These are phyloP conservation scores for Trametes hirsuta DNA, from an alignment of 1,284 basidiomycete species.

Conservation along the genomic window DNA sequence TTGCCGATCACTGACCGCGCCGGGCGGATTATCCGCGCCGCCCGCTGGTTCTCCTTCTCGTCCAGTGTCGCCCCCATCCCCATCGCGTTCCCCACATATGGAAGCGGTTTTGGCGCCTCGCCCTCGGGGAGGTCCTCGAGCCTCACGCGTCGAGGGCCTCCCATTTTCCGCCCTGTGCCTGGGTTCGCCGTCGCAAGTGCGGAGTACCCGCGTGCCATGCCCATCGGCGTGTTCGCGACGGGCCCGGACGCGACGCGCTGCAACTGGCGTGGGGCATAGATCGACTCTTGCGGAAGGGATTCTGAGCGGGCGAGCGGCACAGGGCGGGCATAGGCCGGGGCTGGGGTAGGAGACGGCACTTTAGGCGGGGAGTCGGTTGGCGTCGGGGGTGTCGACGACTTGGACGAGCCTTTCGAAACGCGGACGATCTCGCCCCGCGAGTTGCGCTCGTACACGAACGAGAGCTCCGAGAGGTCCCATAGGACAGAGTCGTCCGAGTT, in stretches of 20 bases:
- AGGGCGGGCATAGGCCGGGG: constrained; percentile 36
- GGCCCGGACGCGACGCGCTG: constrained; percentile 66
- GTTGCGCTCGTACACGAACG: constrained; percentile 69
- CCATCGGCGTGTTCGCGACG: constrained; percentile 34
- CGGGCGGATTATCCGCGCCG: constrained; percentile 16
- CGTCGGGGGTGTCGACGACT: constrained; percentile 43
- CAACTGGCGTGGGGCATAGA: constrained; percentile 49
- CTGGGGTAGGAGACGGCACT: constrained; percentile 30
- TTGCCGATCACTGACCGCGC: constrained; percentile 16
- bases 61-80: constrained; percentile 15
- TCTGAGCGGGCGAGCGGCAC: constrained; percentile 68
- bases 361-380: constrained; percentile 42
- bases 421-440: constrained; percentile 63
- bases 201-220: constrained; percentile 30
- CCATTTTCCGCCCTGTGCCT: constrained; percentile 39
- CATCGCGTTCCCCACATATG: constrained; percentile 3
- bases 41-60: constrained; percentile 42
- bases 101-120: constrained; percentile 28
- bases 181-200: constrained; percentile 34
- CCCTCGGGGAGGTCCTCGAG: constrained; percentile 43
- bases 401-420: constrained; percentile 45
- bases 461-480: constrained; percentile 53
- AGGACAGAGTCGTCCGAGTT: constrained; percentile 29
- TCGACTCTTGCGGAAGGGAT: constrained; percentile 44
- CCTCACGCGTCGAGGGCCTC: constrained; percentile 45